Evolutionary conservation across 1,284 basidiomycete genomes (phyloP), one percentile per base, ranked within the genome.

Genomic region (Malassezia furfur): DNA sequence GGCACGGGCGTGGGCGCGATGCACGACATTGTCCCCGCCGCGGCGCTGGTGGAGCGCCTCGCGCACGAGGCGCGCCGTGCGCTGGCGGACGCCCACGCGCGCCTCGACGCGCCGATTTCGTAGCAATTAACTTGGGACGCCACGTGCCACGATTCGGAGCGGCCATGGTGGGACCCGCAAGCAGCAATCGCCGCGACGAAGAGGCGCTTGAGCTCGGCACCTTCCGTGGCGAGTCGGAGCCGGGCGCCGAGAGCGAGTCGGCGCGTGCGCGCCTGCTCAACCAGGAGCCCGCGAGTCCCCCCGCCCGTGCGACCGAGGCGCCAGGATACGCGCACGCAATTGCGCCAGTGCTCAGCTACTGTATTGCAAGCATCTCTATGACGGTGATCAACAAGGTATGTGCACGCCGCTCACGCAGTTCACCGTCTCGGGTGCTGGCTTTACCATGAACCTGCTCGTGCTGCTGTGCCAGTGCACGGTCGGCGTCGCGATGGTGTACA

Each of bases 391-490:
- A 96, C 81, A 96, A 98, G 55, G 59, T 61, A 46, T 8, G 59
- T 48, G 34, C 30, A 14, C 11, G 19, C 17, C 10, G 25, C 22
- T 40, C 14, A 19, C 36, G 19, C 51, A 61, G 88, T 96, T 86
- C 70, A 88, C 96, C 58, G 91, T 98, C 9, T 96, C 93, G 5
- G 94, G 94, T 4, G 80, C 80, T 35, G 77, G 88, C 66, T 99
- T 99, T 77, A 88, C 87, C 65, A 96, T 98, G 93, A 98, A 89
- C 65, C 94, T 96, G 70, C 80, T 96, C 35, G 82, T 98, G 28
- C 81, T 98, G 21, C 84, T 87, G 56, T 89, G 96, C 60, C 94
- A 98, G 77, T 91, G 88, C 31, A 49, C 65, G 21, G 67, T 74
- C 31, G 94, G 90, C 75, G 84, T 88, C 25, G 70, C 80, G 14